Conservation (phyloP, 352 stramenopile genomes). For the Lagenidium sp. region DNA sequence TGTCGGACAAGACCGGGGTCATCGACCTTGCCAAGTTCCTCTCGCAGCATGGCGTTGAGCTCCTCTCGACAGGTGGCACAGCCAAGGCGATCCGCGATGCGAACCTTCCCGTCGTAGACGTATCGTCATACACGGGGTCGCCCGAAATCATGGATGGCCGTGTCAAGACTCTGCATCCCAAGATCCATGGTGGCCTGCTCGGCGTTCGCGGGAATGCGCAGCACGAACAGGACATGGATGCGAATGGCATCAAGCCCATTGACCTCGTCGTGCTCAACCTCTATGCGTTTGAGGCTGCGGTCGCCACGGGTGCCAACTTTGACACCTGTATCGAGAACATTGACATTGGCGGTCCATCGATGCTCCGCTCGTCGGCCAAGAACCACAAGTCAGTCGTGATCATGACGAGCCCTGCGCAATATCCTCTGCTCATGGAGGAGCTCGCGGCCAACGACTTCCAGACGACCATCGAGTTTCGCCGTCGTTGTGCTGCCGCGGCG, state of each 20-base stretch:
- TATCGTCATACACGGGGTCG: slow-evolving; percentile 96
- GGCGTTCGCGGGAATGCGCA: slow-evolving; percentile 95
- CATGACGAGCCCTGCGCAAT: slow-evolving; percentile 94
- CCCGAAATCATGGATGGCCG: slow-evolving; percentile 99
- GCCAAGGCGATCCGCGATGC: slow-evolving; percentile 94
- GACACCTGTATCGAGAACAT: slow-evolving; percentile 99
- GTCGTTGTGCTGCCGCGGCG: slow-evolving; percentile 70
- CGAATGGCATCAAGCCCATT: slow-evolving; percentile 95
- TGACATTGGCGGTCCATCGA: slow-evolving; percentile 99
- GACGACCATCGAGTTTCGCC: slow-evolving; percentile 87
- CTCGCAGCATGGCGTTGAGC: slow-evolving; percentile 88
- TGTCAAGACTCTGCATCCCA: slow-evolving; percentile 99
- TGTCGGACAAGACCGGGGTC: slow-evolving; percentile 99
- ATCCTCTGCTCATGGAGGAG: slow-evolving; percentile 90
- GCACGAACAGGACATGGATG: slow-evolving; percentile 96
- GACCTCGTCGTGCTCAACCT: slow-evolving; percentile 99
- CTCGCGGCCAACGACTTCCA: slow-evolving; percentile 89
- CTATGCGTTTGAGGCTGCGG: slow-evolving; percentile 98
- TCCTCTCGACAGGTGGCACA: slow-evolving; percentile 98
- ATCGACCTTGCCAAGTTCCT: slow-evolving; percentile 96
- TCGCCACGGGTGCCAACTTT: slow-evolving; percentile 89
- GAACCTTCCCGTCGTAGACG: slow-evolving; percentile 93
- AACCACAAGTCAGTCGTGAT: slow-evolving; percentile 99
- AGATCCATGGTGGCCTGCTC: slow-evolving; percentile 98
- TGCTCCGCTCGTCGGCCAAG: slow-evolving; percentile 99